These are phyloP conservation scores for Circinella umbellata DNA, from an alignment of 371 early-diverging fungal genomes.

Conservation along the genomic window DNA sequence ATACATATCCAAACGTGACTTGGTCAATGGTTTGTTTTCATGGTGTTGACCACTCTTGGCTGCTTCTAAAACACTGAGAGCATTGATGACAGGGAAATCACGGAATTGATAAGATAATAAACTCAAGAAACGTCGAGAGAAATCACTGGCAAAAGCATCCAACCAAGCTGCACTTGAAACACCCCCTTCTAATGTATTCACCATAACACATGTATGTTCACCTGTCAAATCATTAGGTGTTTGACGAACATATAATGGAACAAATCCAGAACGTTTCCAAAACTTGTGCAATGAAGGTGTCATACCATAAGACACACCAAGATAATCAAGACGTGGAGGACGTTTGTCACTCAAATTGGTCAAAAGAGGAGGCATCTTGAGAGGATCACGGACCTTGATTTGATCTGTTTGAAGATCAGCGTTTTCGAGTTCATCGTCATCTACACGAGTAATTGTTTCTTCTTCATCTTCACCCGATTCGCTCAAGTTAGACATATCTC, in stretches of 20 bases:
- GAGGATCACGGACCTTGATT: conserved; percentile 84
- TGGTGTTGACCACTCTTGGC: conserved; percentile 48
- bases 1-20: conserved; percentile 59
- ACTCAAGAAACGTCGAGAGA: conserved; percentile 85
- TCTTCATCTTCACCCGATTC: conserved; percentile 61
- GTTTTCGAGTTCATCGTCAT: conserved; percentile 66
- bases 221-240: conserved; percentile 98
- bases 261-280: conserved; percentile 94
- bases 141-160: conserved; percentile 85
- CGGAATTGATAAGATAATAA: conserved; percentile 89
- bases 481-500: conserved; percentile 71
- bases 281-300: conserved; percentile 92
- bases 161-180: conserved; percentile 71
- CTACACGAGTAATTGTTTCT: conserved; percentile 56
- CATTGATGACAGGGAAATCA: conserved; percentile 81
- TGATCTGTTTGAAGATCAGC: conserved; percentile 77
- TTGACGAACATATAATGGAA: conserved; percentile 97
- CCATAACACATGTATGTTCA: conserved; percentile 97
- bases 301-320: conserved; percentile 98
- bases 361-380: conserved; percentile 90
- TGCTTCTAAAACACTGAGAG: conserved; percentile 84
- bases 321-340: conserved; percentile 86
- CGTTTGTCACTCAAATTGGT: conserved; percentile 81
- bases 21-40: conserved; percentile 39
- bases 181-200: conserved; percentile 72